phyloP scores from a whole-genome alignment of 768 basidiomycete species.

The Phallus indusiatus region DNA sequence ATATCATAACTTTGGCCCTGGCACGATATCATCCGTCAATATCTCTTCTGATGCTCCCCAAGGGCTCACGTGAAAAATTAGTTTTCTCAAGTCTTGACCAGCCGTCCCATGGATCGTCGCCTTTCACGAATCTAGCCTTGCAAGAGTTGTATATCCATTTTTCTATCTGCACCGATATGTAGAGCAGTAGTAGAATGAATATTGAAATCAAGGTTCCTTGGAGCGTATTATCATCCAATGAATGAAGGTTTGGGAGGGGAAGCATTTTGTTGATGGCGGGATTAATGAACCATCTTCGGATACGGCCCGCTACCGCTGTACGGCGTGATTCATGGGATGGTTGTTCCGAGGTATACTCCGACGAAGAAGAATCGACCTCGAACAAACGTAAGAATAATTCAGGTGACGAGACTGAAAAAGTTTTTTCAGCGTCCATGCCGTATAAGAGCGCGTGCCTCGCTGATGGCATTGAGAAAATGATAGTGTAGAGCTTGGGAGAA shows the following conservation, averaged over 20 bases:
- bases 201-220: constrained; percentile 13
- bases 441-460: constrained; percentile 33
- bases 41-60: no score
- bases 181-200: constrained; percentile 18
- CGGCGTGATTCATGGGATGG: not conserved
- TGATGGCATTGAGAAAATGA: constrained; percentile 35
- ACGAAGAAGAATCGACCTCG: constrained; percentile 4
- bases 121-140: constrained; percentile 38
- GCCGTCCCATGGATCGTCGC: constrained; percentile 45
- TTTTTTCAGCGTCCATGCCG: constrained; percentile 19
- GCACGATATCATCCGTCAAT: no score
- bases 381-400: constrained; percentile 31
- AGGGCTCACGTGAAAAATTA: not conserved
- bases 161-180: constrained; percentile 29
- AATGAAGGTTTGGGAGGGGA: constrained; percentile 19
- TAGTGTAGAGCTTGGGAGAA: constrained; percentile 38
- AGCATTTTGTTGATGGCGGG: constrained; percentile 3
- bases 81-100: constrained; percentile 25
- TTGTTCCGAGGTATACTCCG: not conserved
- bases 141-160: constrained; percentile 26
- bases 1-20: no score
- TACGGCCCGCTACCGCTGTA: not conserved
- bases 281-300: constrained; percentile 12
- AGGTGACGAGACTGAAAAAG: constrained; percentile 27
- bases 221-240: constrained; percentile 13